Evolutionary conservation across 148 eudicot genomes (phyloP).

Genomic region (Suaeda aralocaspica): DNA sequence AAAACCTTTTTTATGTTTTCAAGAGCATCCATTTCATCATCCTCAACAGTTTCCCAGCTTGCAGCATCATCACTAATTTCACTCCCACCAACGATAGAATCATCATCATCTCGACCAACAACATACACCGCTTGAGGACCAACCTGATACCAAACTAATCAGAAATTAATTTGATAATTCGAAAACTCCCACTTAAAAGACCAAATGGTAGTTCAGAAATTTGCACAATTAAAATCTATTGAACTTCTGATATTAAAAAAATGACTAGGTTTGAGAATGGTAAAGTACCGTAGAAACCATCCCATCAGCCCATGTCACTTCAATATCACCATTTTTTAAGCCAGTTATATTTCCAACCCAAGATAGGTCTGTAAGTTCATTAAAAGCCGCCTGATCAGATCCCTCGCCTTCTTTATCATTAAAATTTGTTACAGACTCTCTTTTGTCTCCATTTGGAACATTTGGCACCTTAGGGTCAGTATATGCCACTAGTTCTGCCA

Average conservation of each 20-base stretch:
- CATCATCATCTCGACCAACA: constrained; percentile 97
- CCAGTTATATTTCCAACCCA: constrained; percentile 99
- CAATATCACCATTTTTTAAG: constrained; percentile 88
- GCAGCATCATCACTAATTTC: constrained; percentile 78
- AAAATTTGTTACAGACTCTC: constrained; percentile 21
- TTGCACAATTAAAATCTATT: not conserved
- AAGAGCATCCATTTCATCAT: constrained; percentile 59
- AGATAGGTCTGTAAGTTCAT: constrained; percentile 62
- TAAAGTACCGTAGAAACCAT: constrained; percentile 74
- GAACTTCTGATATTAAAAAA: not conserved
- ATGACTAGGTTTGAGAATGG: constrained; percentile 8
- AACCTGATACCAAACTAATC: constrained; percentile 55
- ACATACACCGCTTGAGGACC: constrained; percentile 99
- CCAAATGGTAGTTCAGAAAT: not conserved
- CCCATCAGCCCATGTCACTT: constrained; percentile 99
- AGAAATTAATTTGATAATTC: not conserved
- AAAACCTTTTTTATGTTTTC: constrained; percentile 48
- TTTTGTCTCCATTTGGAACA: constrained; percentile 25
- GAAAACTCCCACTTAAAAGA: constrained; percentile 10
- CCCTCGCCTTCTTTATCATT: constrained; percentile 22
- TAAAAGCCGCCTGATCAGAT: constrained; percentile 34
- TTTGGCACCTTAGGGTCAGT: constrained; percentile 25
- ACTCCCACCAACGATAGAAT: constrained; percentile 79
- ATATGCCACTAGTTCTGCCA: constrained; percentile 25
- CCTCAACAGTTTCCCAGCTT: constrained; percentile 99